Percentiles rank a stretch among this genome's conserved stretches.
These are phyloP conservation scores for Setaria viridis DNA, from an alignment of 202 grass and related monocot genomes.

Conservation along the genomic window DNA sequence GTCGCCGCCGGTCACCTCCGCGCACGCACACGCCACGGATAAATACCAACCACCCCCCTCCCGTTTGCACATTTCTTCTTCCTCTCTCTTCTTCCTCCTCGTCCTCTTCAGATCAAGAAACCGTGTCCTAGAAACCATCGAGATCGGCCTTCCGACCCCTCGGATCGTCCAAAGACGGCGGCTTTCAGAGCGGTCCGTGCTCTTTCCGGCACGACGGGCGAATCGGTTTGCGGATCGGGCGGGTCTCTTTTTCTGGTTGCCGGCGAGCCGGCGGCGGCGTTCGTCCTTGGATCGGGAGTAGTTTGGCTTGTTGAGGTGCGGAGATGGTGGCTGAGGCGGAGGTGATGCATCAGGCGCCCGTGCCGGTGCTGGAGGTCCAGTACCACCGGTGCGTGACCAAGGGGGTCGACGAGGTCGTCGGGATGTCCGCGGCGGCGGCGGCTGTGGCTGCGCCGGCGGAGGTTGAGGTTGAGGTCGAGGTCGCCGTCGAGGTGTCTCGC, in stretches of 20 bases:
- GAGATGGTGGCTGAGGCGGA: conserved; percentile 91
- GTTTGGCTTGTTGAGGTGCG: not conserved
- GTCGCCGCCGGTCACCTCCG: conserved; percentile 55
- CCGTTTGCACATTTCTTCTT: conserved; percentile 29
- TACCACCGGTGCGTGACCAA: conserved; percentile 53
- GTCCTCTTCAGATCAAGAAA: conserved; percentile 57
- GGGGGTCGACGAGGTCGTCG: conserved; percentile 50
- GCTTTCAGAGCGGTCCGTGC: not conserved
- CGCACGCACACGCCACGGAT: conserved; percentile 39
- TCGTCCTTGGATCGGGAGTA: conserved; percentile 33
- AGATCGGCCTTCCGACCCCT: conserved; percentile 1
- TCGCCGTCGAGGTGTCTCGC: conserved; percentile 46
- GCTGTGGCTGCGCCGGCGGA: conserved; percentile 37
- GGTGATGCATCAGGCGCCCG: conserved; percentile 62
- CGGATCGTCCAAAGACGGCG: conserved; percentile 38
- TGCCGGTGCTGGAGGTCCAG: conserved; percentile 60
- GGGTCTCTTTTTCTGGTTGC: not conserved
- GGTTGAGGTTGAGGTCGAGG: conserved; percentile 49
- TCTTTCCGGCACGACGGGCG: not conserved
- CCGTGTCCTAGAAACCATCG: conserved; percentile 57
- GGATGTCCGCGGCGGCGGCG: conserved; percentile 42
- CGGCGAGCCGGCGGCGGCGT: conserved; percentile 26
- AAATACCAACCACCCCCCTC: conserved; percentile 52
- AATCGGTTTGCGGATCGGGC: conserved; percentile 39
- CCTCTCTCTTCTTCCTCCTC: conserved; percentile 2